Conservation (phyloP, 2,329 filamentous ascomycete species). For the Penicillium sp. region DNA sequence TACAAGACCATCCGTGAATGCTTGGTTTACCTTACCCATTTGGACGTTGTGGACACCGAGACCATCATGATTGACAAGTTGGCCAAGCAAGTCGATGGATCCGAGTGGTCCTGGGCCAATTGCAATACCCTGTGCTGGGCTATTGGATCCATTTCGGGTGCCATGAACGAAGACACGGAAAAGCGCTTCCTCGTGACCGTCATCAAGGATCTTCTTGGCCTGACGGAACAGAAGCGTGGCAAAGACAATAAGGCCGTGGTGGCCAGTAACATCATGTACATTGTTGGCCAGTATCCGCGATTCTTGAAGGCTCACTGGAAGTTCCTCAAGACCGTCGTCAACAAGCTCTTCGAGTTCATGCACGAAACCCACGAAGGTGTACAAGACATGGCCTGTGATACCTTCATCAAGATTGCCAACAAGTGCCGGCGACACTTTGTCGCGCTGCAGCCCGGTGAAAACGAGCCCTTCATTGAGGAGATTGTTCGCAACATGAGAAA, state of each 20-base stretch:
- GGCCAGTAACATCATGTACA: conserved; percentile 99
- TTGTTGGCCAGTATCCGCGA: conserved; percentile 95
- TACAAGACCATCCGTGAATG: conserved; percentile 99
- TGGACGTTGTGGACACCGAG: conserved; percentile 96
- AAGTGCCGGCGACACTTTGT: conserved; percentile 98
- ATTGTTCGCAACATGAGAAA: conserved; percentile 93
- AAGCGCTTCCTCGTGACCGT: conserved; percentile 98
- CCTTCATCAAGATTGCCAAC: conserved; percentile 98
- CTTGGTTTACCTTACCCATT: conserved; percentile 90
- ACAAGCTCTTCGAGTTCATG: conserved; percentile 99
- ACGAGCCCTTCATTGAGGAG: conserved; percentile 95
- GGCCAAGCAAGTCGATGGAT: conserved; percentile 85
- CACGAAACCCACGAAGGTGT: conserved; percentile 99
- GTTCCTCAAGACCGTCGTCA: conserved; percentile 98
- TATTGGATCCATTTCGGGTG: conserved; percentile 94
- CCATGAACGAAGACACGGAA: conserved; percentile 99
- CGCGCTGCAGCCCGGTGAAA: conserved; percentile 87
- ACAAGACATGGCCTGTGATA: conserved; percentile 99
- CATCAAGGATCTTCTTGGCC: conserved; percentile 92
- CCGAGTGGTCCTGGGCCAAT: conserved; percentile 99
- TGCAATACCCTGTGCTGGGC: conserved; percentile 99
- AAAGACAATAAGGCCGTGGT: conserved; percentile 99
- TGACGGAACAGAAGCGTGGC: conserved; percentile 98
- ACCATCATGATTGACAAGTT: conserved; percentile 99
- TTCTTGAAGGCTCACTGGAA: conserved; percentile 99